These are phyloP conservation scores for Debaryomyces sp. DNA, from an alignment of 1,139 yeast genomes.

Conservation along the genomic window DNA sequence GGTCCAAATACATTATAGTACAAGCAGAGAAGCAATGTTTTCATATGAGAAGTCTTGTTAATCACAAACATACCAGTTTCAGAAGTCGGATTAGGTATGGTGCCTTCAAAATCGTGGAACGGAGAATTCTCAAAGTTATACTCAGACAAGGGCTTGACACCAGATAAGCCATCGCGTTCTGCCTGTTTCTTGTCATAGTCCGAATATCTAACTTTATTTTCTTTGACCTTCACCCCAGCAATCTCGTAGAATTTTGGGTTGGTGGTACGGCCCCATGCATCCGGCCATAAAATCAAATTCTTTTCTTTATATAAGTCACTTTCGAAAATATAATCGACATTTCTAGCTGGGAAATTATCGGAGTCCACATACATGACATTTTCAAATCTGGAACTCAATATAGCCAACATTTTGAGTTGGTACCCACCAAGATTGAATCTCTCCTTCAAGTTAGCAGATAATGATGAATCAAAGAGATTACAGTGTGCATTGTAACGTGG, in stretches of 20 bases:
- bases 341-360: constrained; percentile 62
- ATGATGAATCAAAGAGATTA: constrained; percentile 43
- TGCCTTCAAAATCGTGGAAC: constrained; percentile 58
- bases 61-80: constrained; percentile 67
- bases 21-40: constrained; percentile 53
- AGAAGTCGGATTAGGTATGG: constrained; percentile 63
- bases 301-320: constrained; percentile 41
- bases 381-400: constrained; percentile 60
- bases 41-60: constrained; percentile 53
- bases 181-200: constrained; percentile 33
- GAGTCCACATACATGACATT: constrained; percentile 66
- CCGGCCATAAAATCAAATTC: constrained; percentile 55
- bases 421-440: constrained; percentile 53
- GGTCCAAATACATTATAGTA: constrained; percentile 68
- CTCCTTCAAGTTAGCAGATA: constrained; percentile 25
- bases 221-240: constrained; percentile 41
- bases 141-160: constrained; percentile 29
- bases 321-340: constrained; percentile 53
- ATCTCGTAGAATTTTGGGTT: constrained; percentile 50
- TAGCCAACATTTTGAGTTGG: constrained; percentile 65
- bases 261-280: constrained; percentile 53
- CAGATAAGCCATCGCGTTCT: constrained; percentile 18
- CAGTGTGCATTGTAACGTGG: constrained; percentile 59
- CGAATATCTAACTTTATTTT: constrained; percentile 39
- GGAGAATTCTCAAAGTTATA: constrained; percentile 38